Base-by-base conservation (phyloP, 768 basidiomycete genomes). In the Collybia nuda region DNA sequence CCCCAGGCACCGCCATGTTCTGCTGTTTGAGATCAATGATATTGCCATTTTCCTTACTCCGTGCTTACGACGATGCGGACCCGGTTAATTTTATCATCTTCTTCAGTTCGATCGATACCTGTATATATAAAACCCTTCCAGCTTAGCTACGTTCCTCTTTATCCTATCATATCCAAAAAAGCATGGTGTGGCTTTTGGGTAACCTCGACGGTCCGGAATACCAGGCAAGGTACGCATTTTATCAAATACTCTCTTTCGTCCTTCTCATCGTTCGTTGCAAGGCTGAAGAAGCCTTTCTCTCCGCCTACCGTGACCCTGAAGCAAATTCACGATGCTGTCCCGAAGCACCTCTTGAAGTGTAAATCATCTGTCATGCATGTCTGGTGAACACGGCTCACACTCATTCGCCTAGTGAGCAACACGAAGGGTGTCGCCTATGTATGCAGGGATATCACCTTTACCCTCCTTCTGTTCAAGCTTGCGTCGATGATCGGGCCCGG, bases 241-340 rank as follows among this genome's bases (percentile, higher is more conserved):
- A 23, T 19, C 28, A 12, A 21, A 15, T 1, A 17, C 18, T 14
- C 23, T 18, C 1, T 43, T 32, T 6, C 38, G 15, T 21, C 38
- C 19, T 15, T 17, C 23, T 43, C 24, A 21, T 24, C n/a, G 14
- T 48, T 45, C 11, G 38, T 24, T 19, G 40, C 17, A 35, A 79
- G 78, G 52, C 61, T 75, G 40, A 61, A 63, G 32, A 72, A 65
- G 53, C 74, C 79, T 4, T 84, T 80, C 59, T 61, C 62, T 17
- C 81, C 80, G 7, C 79, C 81, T 2, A 70, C 62, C 11, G 68
- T 74, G 14, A 77, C 76, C 0, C 62, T 82, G 38, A 81, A 80
- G 60, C 74, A 81, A 46, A 67, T 83, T 45, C 80, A 79, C 48
- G 75, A 78, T 52, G 79, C 76, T 3, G 79, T 82, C 17, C 80